Percentiles rank a stretch among this genome's conserved stretches.
phyloP scores from a whole-genome alignment of 148 eudicot species.

The Persicaria maculosa region DNA sequence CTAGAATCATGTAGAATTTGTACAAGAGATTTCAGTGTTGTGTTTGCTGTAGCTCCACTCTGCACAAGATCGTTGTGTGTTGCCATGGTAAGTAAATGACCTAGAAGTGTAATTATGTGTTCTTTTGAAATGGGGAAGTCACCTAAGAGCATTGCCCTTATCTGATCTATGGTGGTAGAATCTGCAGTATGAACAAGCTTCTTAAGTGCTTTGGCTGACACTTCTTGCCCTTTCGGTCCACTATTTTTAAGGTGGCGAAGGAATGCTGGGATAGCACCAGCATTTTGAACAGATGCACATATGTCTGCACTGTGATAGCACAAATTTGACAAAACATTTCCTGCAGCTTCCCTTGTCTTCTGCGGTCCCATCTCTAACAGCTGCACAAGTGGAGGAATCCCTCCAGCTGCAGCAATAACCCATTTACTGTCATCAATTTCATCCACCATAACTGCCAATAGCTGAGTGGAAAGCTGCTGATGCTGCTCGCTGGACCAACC shows the following conservation, averaged over 20 bases:
- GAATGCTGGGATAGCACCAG: slow-evolving; percentile 67
- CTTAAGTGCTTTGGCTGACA: slow-evolving; percentile 51
- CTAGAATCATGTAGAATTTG: slow-evolving; percentile 55
- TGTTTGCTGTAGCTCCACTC: slow-evolving; percentile 50
- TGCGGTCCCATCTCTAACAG: slow-evolving; percentile 63
- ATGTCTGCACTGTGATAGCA: slow-evolving; percentile 80
- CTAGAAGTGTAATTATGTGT: slow-evolving; percentile 50
- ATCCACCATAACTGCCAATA: slow-evolving; percentile 53
- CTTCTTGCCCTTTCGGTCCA: slow-evolving; percentile 61
- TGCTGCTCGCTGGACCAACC: slow-evolving; percentile 76
- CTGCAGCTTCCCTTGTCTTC: slow-evolving; percentile 62
- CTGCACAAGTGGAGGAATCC: slow-evolving; percentile 82
- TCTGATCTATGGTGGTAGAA: slow-evolving; percentile 57
- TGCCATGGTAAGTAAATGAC: slow-evolving; percentile 64
- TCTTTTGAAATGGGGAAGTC: slow-evolving; percentile 57
- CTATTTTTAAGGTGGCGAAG: slow-evolving; percentile 71
- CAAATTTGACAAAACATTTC: slow-evolving; percentile 56
- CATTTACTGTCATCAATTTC: slow-evolving; percentile 85
- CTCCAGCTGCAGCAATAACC: slow-evolving; percentile 92
- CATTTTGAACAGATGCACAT: slow-evolving; percentile 72
- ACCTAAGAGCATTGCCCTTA: slow-evolving; percentile 63
- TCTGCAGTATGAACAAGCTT: slow-evolving; percentile 58
- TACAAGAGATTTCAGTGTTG: slow-evolving; percentile 63
- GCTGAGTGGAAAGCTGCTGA: slow-evolving; percentile 66
- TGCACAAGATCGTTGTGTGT: slow-evolving; percentile 50